Evolutionary conservation across 2,329 filamentous ascomycete species (phyloP), one percentile per base, ranked within the genome.

Genomic region (Venturia effusa): DNA sequence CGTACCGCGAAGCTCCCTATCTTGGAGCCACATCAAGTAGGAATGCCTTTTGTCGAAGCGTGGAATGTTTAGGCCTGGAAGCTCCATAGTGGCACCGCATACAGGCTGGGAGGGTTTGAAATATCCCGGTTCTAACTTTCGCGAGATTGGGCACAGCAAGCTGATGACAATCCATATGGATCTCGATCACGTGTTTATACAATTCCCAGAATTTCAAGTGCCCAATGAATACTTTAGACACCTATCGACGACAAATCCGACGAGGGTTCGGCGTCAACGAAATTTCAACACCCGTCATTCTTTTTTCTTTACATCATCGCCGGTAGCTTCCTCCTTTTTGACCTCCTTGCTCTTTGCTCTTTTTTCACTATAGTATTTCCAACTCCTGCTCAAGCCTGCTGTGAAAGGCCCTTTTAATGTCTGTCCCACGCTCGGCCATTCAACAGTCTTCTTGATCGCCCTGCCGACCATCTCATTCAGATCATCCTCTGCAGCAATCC

Each of bases 391-490:
- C 19, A 89, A 73, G 0, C 94, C 95, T 0, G 89, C 87, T 2
- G 92, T 97, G 55, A 97, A 74, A 1, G 89, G 74, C 1, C 92
- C 87, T 77, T 99, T 99, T 67, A 93, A 73, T 63, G 87, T 94
- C 76, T 99, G 93, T 5, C 86, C 86, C 2, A 90, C 91, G 70
- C 91, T 94, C 0, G 94, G 92, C 94, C 94, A 97, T 64, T 85
- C 84, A 69, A 97, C 90, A 0, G 95, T 97, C 72, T 89, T 88
- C 71, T 86, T 88, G 71, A 99, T 92, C 48, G 92, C 88, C 43
- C 82, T 80, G 40, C 87, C 83, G 22, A 97, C 85, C 68, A 88
- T 87, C 32, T 84, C 78, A 51, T 82, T 81, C n/a, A 97, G 19
- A 78, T 88, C 84, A 24, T 81, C 79, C 45, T 88, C 83, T 64